These are phyloP conservation scores for Aspergillus novoparasiticus DNA, from an alignment of 2,329 filamentous ascomycete species.

Conservation along the genomic window DNA sequence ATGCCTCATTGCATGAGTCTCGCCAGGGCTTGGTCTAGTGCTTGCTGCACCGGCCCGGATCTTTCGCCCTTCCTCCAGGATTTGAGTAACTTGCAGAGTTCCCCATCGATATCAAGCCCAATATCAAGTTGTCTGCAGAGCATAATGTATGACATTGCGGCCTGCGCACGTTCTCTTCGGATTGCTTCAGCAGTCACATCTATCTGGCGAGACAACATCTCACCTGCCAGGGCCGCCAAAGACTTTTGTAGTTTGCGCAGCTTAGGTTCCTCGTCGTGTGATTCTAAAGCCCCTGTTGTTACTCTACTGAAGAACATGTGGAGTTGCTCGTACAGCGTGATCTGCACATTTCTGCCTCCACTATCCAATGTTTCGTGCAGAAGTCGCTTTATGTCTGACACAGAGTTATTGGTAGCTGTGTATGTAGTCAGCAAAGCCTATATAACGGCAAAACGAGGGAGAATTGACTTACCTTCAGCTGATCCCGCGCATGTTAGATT, in stretches of 20 bases:
- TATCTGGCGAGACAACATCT: slow-evolving; percentile 36
- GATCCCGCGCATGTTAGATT: slow-evolving; percentile 30
- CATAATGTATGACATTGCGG: slow-evolving; percentile 35
- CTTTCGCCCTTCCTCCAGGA: slow-evolving; percentile 44
- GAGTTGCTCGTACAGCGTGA: slow-evolving; percentile 39
- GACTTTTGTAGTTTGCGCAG: slow-evolving; percentile 26
- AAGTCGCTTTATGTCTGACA: slow-evolving; percentile 32
- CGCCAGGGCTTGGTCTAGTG: slow-evolving; percentile 36
- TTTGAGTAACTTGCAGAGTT: slow-evolving; percentile 27
- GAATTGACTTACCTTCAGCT: slow-evolving; percentile 27
- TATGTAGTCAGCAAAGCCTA: slow-evolving; percentile 27
- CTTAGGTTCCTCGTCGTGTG: slow-evolving; percentile 18
- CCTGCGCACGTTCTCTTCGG: slow-evolving; percentile 41
- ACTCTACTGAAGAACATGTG: slow-evolving; percentile 36
- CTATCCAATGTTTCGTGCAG: slow-evolving; percentile 33
- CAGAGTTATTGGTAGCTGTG: slow-evolving; percentile 33
- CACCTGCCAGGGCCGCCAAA: slow-evolving; percentile 31
- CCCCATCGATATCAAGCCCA: slow-evolving; percentile 22
- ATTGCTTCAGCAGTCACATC: slow-evolving; percentile 40
- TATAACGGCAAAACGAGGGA: not conserved
- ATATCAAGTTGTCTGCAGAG: slow-evolving; percentile 23
- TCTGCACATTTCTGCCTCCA: slow-evolving; percentile 38
- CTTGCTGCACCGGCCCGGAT: slow-evolving; percentile 39
- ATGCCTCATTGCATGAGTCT: slow-evolving; percentile 8
- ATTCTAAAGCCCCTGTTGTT: slow-evolving; percentile 25